These are phyloP conservation scores for Dryas octopetala DNA, from an alignment of 306 rosid species.

Conservation along the genomic window DNA sequence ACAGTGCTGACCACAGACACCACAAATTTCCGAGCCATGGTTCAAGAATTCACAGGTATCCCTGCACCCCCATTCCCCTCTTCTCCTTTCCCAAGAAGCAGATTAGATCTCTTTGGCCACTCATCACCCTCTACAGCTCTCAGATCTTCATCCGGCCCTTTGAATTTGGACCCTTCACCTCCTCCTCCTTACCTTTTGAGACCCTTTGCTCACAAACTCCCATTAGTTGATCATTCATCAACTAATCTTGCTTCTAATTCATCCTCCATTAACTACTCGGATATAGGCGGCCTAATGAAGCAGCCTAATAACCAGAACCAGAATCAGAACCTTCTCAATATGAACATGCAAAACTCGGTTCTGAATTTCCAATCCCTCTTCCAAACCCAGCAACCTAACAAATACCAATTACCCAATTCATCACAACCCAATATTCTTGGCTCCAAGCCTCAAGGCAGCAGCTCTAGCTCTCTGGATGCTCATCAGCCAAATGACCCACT, in stretches of 20 bases:
- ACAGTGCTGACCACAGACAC: conserved; percentile 91
- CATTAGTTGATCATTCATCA: conserved; percentile 15
- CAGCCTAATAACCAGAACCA: no score
- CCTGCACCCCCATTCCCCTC: conserved; percentile 87
- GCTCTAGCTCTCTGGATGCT: no score
- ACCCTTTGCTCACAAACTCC: conserved; percentile 72
- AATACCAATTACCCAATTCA: conserved; percentile 29
- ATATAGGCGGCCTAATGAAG: no score
- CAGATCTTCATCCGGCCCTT: not conserved
- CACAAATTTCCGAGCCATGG: conserved; percentile 95
- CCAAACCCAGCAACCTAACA: conserved; percentile 27
- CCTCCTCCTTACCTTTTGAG: conserved; percentile 62
- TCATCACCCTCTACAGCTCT: conserved; percentile 20
- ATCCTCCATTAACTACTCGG: not conserved
- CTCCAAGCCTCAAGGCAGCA: conserved; percentile 18
- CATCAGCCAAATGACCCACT: no score
- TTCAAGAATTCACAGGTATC: conserved; percentile 96
- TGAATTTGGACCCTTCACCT: conserved; percentile 38
- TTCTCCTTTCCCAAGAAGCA: conserved; percentile 58
- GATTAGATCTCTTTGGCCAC: conserved; percentile 65
- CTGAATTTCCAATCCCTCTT: conserved; percentile 55
- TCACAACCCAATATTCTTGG: not conserved
- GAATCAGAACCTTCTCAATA: conserved; percentile 28
- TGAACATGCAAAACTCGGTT: conserved; percentile 45
- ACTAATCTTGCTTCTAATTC: not conserved